Base-by-base conservation (phyloP, 2,329 filamentous ascomycete species). In the Botrytis hyacinthi region DNA sequence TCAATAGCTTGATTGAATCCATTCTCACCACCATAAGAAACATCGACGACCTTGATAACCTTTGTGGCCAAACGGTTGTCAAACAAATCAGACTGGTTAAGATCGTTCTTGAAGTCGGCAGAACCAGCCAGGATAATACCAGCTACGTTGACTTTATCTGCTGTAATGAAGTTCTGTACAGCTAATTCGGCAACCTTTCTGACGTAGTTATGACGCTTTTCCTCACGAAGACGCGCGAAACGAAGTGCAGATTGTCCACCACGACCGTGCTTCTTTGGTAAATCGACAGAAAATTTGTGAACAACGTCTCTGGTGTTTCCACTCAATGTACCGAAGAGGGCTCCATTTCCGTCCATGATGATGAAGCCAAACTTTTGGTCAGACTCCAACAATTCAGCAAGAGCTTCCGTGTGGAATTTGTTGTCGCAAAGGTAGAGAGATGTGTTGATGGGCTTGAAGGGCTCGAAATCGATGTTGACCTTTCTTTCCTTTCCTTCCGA, bases 341-440 rank as follows among this genome's bases (percentile, higher is more conserved):
- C 93, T 80, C 96, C 97, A 85, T 99, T 99, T 86, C 96, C 96
- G 82, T 99, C 96, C 96, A 99, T 99, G 86, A 99, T 92, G 84
- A 99, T 99, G 86, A 99, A 99, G 72, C 96, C 96, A 80, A 99
- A 99, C 85, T 97, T 98, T 85, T 98, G 96, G 83, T 99, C 96
- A 29, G 95, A 98, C 85, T 99, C 96, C 78, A 99, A 91, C 81
- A 99, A 89, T 86, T 99, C 96, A 78, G 95, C 96, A 78, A 99
- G 87, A 29, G 96, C 95, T 85, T 99, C 96, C 73, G 96, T 99
- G 83, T 99, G 96, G 85, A 99, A 99, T 83, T 99, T 99, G 88
- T 99, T 99, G 90, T 99, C 96, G 86, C 96, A 99, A 75, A 99
- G 93, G 84, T 99, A 99, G 65, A 99, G 89, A 62, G 97, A 99